Percentiles rank a stretch among this genome's conserved stretches.
Conservation (phyloP, 805 yeast species). For the Scheffersomyces spartinae region DNA sequence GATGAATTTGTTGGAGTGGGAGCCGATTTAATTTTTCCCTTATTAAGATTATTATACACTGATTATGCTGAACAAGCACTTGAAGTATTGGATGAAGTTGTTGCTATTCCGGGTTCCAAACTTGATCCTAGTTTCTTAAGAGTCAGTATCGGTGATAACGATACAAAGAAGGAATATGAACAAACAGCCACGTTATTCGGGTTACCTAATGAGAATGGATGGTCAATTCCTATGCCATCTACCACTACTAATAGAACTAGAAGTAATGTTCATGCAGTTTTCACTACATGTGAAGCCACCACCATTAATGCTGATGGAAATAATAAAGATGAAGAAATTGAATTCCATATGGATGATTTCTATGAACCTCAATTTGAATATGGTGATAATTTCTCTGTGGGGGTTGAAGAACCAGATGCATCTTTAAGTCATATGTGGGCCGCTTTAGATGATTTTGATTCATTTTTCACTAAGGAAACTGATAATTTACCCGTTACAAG, state of each 20-base stretch:
- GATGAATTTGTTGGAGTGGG: slow-evolving; percentile 84
- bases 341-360: slow-evolving; percentile 53
- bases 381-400: slow-evolving; percentile 37
- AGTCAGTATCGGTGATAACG: slow-evolving; percentile 79
- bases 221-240: slow-evolving; percentile 96
- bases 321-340: slow-evolving; percentile 28
- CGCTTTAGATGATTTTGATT: slow-evolving; percentile 78
- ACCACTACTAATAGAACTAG: slow-evolving; percentile 81
- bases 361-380: slow-evolving; percentile 24
- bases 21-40: slow-evolving; percentile 88
- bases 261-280: slow-evolving; percentile 91
- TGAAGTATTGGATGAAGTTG: slow-evolving; percentile 80
- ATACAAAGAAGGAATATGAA: slow-evolving; percentile 71
- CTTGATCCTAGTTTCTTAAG: slow-evolving; percentile 85
- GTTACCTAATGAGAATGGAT: slow-evolving; percentile 88
- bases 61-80: slow-evolving; percentile 84
- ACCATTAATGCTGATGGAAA: slow-evolving; percentile 24
- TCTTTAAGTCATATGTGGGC: slow-evolving; percentile 88
- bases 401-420: slow-evolving; percentile 52
- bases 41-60: slow-evolving; percentile 66
- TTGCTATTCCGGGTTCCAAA: slow-evolving; percentile 77
- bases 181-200: slow-evolving; percentile 87
- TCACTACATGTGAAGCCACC: slow-evolving; percentile 61
- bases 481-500: slow-evolving; percentile 17
- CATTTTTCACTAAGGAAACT: slow-evolving; percentile 68